These are phyloP conservation scores for Scleromitrula shiraiana DNA, from an alignment of 2,329 filamentous ascomycete species.

Conservation along the genomic window DNA sequence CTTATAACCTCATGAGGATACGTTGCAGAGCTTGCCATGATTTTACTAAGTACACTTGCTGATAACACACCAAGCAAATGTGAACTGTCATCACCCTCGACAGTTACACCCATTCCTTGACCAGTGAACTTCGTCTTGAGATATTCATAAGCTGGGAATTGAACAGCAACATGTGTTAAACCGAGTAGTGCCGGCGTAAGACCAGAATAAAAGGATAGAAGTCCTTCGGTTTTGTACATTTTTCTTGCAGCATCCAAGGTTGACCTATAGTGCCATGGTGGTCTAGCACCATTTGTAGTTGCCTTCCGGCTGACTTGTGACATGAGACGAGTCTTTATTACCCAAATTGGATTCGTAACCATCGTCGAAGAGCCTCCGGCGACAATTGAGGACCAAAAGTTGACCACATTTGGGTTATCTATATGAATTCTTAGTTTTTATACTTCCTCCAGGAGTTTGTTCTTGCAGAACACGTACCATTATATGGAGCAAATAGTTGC, in stretches of 20 bases:
- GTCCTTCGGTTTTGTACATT: conserved; percentile 88
- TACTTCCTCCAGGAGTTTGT: not conserved
- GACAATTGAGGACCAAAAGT: conserved; percentile 82
- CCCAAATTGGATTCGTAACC: conserved; percentile 97
- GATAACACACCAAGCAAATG: conserved; percentile 80
- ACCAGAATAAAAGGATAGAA: conserved; percentile 90
- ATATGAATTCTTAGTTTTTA: conserved; percentile 16
- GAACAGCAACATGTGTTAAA: conserved; percentile 89
- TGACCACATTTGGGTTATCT: conserved; percentile 72
- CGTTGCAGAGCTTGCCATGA: conserved; percentile 87
- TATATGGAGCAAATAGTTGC: conserved; percentile 57
- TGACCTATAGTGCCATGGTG: conserved; percentile 85
- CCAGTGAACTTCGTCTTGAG: conserved; percentile 89
- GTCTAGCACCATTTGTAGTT: conserved; percentile 45
- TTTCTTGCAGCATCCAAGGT: conserved; percentile 89
- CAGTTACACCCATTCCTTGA: conserved; percentile 68
- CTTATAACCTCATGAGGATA: conserved; percentile 97
- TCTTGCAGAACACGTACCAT: conserved; percentile 41
- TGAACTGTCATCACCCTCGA: conserved; percentile 46
- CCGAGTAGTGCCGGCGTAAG: conserved; percentile 87
- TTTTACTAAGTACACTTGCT: conserved; percentile 88
- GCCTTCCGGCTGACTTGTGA: conserved; percentile 66
- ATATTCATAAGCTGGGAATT: conserved; percentile 93
- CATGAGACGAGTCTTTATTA: conserved; percentile 98
- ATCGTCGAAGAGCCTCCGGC: conserved; percentile 90